Base-by-base conservation (phyloP, 257 asterid genomes). In the Jacaranda copaia region DNA sequence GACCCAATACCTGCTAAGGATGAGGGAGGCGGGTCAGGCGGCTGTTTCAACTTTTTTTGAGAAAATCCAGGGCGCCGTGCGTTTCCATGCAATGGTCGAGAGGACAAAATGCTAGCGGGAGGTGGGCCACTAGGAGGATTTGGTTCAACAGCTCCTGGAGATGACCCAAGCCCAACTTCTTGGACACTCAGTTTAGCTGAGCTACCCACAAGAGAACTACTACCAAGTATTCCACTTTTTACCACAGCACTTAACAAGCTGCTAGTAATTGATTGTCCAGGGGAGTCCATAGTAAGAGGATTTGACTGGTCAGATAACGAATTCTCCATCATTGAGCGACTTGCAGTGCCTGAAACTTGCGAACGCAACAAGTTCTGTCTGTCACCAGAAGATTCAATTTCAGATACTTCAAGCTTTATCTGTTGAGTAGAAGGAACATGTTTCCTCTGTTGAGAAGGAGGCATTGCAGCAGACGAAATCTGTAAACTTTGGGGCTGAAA, bases 221-320 rank as follows among this genome's bases (percentile, higher is more conserved):
- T 79, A 57, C 85, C 81, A 64, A 81, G 80, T 46, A 81, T 79
- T 81, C 85, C 89, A 78, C 86, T 83, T 68, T 84, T 80, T 82
- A 74, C 75, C 42, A 84, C 88, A 78, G 89, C 85, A 67, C 84
- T 87, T 80, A 88, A 66, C 83, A 84, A 67, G 59, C 83, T 85
- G 72, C 86, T 85, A 11, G 86, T 76, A 74, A 85, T 82, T 14
- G 86, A 80, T 77, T 83, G 84, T 56, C 86, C 84, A 48, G 86
- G 79, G 77, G 88, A 77, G 74, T 72, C 85, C 13, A 71, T 65
- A 46, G 55, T 46, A 48, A 42, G 85, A 55, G 75, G 72, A 84
- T 49, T 85, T 42, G 86, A 73, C 67, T 69, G 84, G 39, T 80
- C 87, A 13, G 83, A 77, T 42, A 78, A 80, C 45, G 90, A 79